A percentile compares a stretch with the other conserved stretches of the same genome.
Evolutionary conservation across 2,329 filamentous ascomycete genomes (phyloP).

Genomic region (Diaporthe caulivora): DNA sequence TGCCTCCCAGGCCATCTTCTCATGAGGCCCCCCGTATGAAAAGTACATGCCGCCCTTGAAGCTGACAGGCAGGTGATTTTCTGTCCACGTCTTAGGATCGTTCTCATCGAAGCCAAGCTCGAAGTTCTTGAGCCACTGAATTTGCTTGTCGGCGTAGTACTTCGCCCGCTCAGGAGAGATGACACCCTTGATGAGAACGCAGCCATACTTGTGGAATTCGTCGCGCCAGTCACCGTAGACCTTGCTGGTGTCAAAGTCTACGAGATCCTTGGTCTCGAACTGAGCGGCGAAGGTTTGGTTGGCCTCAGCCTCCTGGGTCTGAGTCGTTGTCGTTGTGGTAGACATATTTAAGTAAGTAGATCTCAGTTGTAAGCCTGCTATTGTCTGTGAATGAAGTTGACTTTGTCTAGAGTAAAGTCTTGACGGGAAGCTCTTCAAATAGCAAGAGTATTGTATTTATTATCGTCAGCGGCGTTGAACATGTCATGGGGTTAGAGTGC

Average conservation of each 20-base stretch:
- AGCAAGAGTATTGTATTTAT: constrained; percentile 8
- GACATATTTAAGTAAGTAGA: neutral
- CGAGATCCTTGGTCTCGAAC: constrained; percentile 37
- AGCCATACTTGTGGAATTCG: constrained; percentile 57
- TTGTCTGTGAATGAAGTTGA: neutral
- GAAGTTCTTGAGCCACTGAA: constrained; percentile 33
- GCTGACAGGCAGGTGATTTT: constrained; percentile 46
- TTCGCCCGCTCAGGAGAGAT: constrained; percentile 48
- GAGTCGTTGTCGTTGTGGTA: constrained; percentile 3
- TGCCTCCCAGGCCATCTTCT: constrained; percentile 61
- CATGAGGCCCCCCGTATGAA: constrained; percentile 60
- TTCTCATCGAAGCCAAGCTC: constrained; percentile 43
- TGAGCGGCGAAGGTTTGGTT: constrained; percentile 21
- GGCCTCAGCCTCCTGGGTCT: constrained; percentile 13
- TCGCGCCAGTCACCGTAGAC: constrained; percentile 57
- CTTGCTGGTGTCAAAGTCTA: constrained; percentile 42
- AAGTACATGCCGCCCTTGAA: constrained; percentile 63
- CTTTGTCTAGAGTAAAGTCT: no score
- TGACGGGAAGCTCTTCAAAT: neutral
- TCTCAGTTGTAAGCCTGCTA: no score
- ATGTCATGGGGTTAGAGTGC: no score
- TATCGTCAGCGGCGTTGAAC: neutral
- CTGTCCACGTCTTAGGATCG: constrained; percentile 37
- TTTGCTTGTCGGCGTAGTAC: constrained; percentile 39
- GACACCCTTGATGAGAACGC: constrained; percentile 54